A percentile compares a stretch with the other conserved stretches of the same genome.
phyloP scores from a whole-genome alignment of 257 asterid genomes.

The Solanum infundibuliforme region DNA sequence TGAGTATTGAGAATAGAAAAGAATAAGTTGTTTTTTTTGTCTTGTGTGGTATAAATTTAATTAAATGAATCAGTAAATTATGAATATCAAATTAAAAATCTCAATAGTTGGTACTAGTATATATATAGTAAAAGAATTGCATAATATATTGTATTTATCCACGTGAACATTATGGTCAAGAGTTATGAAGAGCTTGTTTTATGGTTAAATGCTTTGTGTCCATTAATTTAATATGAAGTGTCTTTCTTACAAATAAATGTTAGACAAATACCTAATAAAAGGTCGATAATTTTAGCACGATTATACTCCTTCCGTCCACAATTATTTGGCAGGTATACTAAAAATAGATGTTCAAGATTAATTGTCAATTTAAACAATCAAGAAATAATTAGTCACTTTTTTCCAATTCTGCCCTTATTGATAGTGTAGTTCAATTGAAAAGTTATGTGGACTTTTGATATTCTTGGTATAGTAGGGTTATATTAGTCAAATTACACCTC shows the following conservation, averaged over 20 bases:
- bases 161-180: neutral
- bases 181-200: neutral
- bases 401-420: no score
- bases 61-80: neutral
- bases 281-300: neutral
- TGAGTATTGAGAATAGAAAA: neutral
- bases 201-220: neutral
- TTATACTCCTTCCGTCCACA: neutral
- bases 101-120: neutral
- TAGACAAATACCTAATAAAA: neutral
- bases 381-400: no score
- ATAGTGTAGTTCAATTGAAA: no score
- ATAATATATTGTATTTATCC: neutral
- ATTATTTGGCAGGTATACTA: no score
- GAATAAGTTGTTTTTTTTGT: neutral
- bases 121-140: neutral
- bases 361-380: no score
- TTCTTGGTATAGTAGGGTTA: no score
- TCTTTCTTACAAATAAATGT: neutral
- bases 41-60: neutral
- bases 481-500: no score
- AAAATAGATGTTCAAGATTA: no score
- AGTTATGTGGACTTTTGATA: no score
- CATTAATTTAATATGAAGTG: neutral
- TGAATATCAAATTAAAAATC: neutral